Base-by-base conservation (phyloP, 139 green algal species). In the Pleodorina starrii region DNA sequence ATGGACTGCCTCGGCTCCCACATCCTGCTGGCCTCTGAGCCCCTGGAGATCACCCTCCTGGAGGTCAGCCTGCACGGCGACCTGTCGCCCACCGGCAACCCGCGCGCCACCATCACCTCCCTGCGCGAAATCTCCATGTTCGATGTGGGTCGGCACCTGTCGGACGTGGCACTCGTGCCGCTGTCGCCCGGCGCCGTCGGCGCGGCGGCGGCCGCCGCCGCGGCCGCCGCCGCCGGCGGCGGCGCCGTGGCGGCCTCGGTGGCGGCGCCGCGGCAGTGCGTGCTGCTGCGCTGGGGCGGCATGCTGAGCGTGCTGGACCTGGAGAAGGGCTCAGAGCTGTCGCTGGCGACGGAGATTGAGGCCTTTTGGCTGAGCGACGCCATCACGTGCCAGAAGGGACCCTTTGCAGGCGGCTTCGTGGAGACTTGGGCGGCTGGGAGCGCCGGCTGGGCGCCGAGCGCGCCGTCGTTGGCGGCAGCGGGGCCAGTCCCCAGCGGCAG, bases 221-320 rank as follows among this genome's bases (percentile, higher is more conserved):
- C 35, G n/a, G 46, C 9, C 43, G 25, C 25, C 17, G 57, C 40
- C 23, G 57, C 27, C 4, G 57, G 25, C 11, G 59, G 51, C 16
- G 40, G 14, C 25, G 59, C 60, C 4, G 60, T 54, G 21, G 32
- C 29, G 84, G 21, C 68, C 2, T 63, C 85, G 12, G 44, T 14
- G 84, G 50, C 84, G 5, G 63, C 88, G 7, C 94, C 95, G 3
- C 48, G 43, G 46, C 91, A 97, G 60, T 98, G 95, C 84, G 93
- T 99, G 84, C 78, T 99, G 71, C 91, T 98, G 86, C 92, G 97
- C 21, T 96, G 93, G 59, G 96, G 97, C 2, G 97, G 97, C 25
- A 77, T 96, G 60, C 91, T 98, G 87, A 97, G 92, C 43, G 90
- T 99, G 82, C 92, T 99, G 57, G 96, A 99, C 84, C 86, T 99